Conservation (phyloP, 305 asterid genomes). For the Salvia sclarea region DNA sequence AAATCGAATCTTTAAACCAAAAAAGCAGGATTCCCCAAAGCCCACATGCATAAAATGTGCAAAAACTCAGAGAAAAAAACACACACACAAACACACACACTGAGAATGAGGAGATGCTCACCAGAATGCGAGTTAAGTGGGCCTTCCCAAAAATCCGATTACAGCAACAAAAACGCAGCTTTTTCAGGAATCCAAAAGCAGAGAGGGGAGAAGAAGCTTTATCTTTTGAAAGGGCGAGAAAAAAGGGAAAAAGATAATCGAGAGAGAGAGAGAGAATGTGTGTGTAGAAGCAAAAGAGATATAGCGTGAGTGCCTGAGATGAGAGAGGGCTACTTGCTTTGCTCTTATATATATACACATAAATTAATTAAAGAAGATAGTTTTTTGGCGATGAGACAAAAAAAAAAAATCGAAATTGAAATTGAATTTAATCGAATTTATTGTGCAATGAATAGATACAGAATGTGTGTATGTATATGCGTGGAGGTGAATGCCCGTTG, state of each 20-base stretch:
- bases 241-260: neutral
- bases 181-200: neutral
- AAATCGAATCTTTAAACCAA: neutral
- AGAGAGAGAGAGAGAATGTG: conserved; percentile 28
- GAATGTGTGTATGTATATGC: too few relatives aligned
- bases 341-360: neutral
- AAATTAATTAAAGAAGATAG: neutral
- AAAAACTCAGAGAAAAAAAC: too few relatives aligned
- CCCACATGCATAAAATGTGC: conserved; percentile 19
- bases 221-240: neutral
- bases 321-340: neutral
- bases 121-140: conserved; percentile 24
- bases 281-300: conserved; percentile 21
- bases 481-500: conserved; percentile 21
- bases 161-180: conserved; percentile 2
- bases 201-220: neutral
- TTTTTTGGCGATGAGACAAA: neutral
- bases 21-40: neutral
- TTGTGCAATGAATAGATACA: too few relatives aligned
- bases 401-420: too few relatives aligned
- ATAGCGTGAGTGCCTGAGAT: conserved; percentile 24
- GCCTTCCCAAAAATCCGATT: conserved; percentile 22
- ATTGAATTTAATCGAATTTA: too few relatives aligned
- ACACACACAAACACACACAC: conserved; percentile 10
- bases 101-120: conserved; percentile 2